phyloP scores from a whole-genome alignment of 345 rosid genomes.

The Euphorbia tirucalli region DNA sequence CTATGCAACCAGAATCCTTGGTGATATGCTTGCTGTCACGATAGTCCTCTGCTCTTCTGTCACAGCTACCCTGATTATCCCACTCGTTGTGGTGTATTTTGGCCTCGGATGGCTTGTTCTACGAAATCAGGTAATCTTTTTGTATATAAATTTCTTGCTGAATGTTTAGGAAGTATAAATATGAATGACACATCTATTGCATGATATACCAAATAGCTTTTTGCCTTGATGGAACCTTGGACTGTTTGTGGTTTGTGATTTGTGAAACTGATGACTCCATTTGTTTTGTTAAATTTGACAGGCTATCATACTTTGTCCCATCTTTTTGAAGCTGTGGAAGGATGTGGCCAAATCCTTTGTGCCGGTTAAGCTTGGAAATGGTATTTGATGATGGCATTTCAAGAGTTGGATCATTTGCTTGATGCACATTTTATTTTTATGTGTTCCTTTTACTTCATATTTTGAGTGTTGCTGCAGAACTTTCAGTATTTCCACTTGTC shows the following conservation, averaged over 20 bases:
- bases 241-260: no score
- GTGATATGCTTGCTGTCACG: conserved; percentile 71
- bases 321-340: conserved; percentile 77
- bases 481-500: background rate
- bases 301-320: conserved; percentile 84
- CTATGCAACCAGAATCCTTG: conserved; percentile 69
- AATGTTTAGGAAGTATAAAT: no score
- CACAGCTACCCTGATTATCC: conserved; percentile 78
- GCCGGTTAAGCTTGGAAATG: conserved; percentile 74
- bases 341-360: conserved; percentile 82
- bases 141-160: background rate
- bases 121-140: conserved; percentile 67
- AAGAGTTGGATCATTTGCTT: conserved; percentile 36
- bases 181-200: no score
- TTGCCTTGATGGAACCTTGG: no score
- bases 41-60: conserved; percentile 73
- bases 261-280: no score
- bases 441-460: background rate
- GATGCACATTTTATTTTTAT: conserved; percentile 11
- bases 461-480: conserved; percentile 5
- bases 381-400: conserved; percentile 47
- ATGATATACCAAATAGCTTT: no score
- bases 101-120: conserved; percentile 86
- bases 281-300: conserved; percentile 19
- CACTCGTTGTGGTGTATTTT: conserved; percentile 68